These are phyloP conservation scores for Daphne laureola DNA, from an alignment of 441 rosid species.

Conservation along the genomic window DNA sequence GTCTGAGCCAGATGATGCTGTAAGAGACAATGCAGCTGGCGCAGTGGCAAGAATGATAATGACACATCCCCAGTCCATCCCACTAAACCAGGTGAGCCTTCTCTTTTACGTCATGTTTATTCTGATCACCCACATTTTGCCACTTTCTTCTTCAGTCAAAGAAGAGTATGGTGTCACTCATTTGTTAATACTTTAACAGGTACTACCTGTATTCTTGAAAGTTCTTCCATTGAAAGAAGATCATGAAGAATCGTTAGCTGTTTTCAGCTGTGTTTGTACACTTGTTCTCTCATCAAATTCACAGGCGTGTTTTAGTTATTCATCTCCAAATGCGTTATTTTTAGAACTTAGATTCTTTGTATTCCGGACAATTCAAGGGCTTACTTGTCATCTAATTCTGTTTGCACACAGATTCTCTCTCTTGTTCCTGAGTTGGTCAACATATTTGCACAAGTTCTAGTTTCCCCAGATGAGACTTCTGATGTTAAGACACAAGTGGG, in stretches of 20 bases:
- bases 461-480: slow-evolving; percentile 68
- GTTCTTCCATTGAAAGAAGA: slow-evolving; percentile 95
- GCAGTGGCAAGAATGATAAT: slow-evolving; percentile 98
- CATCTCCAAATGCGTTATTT: no score
- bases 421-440: slow-evolving; percentile 81
- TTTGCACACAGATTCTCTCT: slow-evolving; percentile 53
- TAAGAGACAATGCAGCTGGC: slow-evolving; percentile 98
- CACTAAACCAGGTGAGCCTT: slow-evolving; percentile 72
- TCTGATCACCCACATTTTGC: neutral
- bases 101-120: slow-evolving; percentile 8
- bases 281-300: slow-evolving; percentile 82
- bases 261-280: slow-evolving; percentile 72
- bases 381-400: neutral
- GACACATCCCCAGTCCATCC: slow-evolving; percentile 80
- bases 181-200: slow-evolving; percentile 35
- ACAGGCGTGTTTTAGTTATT: slow-evolving; percentile 37
- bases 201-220: slow-evolving; percentile 84
- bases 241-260: slow-evolving; percentile 91
- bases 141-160: neutral
- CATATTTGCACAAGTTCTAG: slow-evolving; percentile 81
- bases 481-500: slow-evolving; percentile 92
- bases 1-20: slow-evolving; percentile 89
- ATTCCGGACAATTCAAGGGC: slow-evolving; percentile 3
- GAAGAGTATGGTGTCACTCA: neutral
- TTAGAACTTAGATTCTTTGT: neutral